Percentiles rank a stretch among this genome's conserved stretches.
These are phyloP conservation scores for Aspergillus ochraceoroseus DNA, from an alignment of 2,329 filamentous ascomycete species.

Conservation along the genomic window DNA sequence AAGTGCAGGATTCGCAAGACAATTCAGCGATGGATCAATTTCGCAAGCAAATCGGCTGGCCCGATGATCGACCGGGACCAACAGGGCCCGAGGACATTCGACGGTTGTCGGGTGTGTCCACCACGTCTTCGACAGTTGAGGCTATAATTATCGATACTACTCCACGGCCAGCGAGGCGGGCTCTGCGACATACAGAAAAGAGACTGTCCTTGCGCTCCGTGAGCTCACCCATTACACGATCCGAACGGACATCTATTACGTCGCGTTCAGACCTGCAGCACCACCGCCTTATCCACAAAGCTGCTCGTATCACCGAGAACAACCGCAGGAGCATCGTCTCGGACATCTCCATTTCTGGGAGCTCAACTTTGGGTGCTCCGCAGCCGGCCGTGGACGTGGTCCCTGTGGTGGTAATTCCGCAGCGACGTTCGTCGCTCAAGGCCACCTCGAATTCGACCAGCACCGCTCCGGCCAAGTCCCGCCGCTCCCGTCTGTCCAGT, in stretches of 20 bases:
- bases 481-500: constrained; percentile 39
- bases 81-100: constrained; percentile 30
- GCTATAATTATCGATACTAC: constrained; percentile 52
- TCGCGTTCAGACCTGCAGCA: constrained; percentile 45
- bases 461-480: constrained; percentile 35
- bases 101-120: constrained; percentile 50
- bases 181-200: constrained; percentile 52
- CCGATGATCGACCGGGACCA: constrained; percentile 29
- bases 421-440: constrained; percentile 44
- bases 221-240: constrained; percentile 43
- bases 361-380: constrained; percentile 28
- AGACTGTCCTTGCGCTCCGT: constrained; percentile 49
- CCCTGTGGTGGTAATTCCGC: constrained; percentile 47
- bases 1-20: constrained; percentile 24
- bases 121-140: constrained; percentile 53
- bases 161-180: constrained; percentile 43
- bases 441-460: constrained; percentile 35
- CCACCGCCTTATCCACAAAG: constrained; percentile 50
- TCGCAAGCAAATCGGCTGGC: constrained; percentile 50
- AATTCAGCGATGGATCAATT: constrained; percentile 46
- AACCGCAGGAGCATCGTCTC: constrained; percentile 43
- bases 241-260: constrained; percentile 44
- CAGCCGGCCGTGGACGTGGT: constrained; percentile 40
- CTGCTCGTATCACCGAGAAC: constrained; percentile 47
- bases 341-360: constrained; percentile 38